phyloP scores from a whole-genome alignment of 2,329 filamentous ascomycete species.

The Pyrenochaeta sp. region DNA sequence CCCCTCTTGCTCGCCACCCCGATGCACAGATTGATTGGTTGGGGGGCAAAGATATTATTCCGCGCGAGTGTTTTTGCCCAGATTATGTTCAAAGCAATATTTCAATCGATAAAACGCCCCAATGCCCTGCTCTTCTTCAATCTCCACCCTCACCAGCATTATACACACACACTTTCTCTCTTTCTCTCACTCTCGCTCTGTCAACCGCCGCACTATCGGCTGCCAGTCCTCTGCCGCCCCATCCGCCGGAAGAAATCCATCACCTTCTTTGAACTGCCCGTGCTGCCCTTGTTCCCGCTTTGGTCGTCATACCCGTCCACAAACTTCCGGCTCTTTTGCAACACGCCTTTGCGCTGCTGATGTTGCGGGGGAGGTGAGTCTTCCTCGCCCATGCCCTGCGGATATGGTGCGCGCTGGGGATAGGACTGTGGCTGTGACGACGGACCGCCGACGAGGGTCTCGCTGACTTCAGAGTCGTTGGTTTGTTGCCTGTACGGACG shows the following conservation, averaged over 20 bases:
- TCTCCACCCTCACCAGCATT: not conserved
- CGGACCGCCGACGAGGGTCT: constrained; percentile 29
- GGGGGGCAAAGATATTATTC: too few relatives aligned
- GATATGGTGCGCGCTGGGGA: constrained; percentile 47
- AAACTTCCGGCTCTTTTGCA: constrained; percentile 88
- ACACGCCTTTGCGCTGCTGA: constrained; percentile 57
- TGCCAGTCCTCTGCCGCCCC: constrained; percentile 69
- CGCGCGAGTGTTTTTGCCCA: too few relatives aligned
- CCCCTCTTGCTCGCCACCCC: too few relatives aligned
- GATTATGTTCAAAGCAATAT: too few relatives aligned
- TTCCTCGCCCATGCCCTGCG: constrained; percentile 47
- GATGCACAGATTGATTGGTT: too few relatives aligned
- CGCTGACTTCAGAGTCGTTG: constrained; percentile 47
- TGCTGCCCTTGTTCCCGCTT: constrained; percentile 40
- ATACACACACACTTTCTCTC: not conserved
- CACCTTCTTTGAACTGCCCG: constrained; percentile 84
- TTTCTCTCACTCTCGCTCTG: not conserved
- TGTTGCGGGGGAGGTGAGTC: constrained; percentile 23
- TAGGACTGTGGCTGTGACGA: constrained; percentile 9
- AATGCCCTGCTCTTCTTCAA: not conserved
- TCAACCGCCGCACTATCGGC: constrained; percentile 10
- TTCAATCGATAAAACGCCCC: too few relatives aligned
- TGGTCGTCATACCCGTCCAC: constrained; percentile 82
- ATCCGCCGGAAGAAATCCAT: constrained; percentile 98
- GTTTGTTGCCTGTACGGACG: constrained; percentile 37